These are phyloP conservation scores for Populus ilicifolia DNA, from an alignment of 345 rosid species.

Conservation along the genomic window DNA sequence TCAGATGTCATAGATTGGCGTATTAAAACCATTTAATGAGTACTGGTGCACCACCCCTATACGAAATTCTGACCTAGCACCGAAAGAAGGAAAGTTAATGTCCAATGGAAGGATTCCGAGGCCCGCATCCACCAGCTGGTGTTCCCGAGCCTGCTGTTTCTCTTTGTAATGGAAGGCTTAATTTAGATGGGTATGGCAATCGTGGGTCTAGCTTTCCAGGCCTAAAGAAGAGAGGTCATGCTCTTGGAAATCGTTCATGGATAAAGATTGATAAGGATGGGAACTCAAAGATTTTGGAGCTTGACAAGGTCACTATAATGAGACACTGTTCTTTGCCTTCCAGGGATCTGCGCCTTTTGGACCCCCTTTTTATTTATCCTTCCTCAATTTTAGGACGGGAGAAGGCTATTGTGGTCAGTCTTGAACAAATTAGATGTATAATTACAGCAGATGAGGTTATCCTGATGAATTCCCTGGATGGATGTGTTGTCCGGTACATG, in stretches of 20 bases:
- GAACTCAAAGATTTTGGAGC: slow-evolving; percentile 56
- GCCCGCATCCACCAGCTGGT: slow-evolving; percentile 24
- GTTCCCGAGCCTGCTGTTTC: slow-evolving; percentile 36
- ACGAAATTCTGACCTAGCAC: slow-evolving; percentile 18
- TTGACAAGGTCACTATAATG: slow-evolving; percentile 85
- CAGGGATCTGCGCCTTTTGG: slow-evolving; percentile 85
- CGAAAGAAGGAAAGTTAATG: slow-evolving; percentile 15
- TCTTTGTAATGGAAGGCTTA: slow-evolving; percentile 35
- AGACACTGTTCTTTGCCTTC: slow-evolving; percentile 89
- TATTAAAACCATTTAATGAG: slow-evolving; percentile 16
- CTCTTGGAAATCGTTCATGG: slow-evolving; percentile 77
- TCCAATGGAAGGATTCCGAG: slow-evolving; percentile 51
- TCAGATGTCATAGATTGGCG: slow-evolving; percentile 11
- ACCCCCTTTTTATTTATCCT: slow-evolving; percentile 92
- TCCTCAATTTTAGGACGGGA: slow-evolving; percentile 87
- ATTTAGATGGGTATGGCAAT: slow-evolving; percentile 38
- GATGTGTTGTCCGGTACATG: slow-evolving; percentile 64
- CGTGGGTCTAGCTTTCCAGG: slow-evolving; percentile 43
- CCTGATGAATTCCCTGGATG: slow-evolving; percentile 85
- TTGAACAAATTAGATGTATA: slow-evolving; percentile 89
- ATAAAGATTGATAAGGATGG: slow-evolving; percentile 78
- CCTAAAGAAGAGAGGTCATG: slow-evolving; percentile 79
- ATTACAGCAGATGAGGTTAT: slow-evolving; percentile 92
- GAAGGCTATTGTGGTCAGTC: slow-evolving; percentile 88
- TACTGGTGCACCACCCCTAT: slow-evolving; percentile 17